Percentiles rank a stretch among this genome's conserved stretches.
Conservation (phyloP, 2,329 filamentous ascomycete species). For the Aureobasidium vineae region DNA sequence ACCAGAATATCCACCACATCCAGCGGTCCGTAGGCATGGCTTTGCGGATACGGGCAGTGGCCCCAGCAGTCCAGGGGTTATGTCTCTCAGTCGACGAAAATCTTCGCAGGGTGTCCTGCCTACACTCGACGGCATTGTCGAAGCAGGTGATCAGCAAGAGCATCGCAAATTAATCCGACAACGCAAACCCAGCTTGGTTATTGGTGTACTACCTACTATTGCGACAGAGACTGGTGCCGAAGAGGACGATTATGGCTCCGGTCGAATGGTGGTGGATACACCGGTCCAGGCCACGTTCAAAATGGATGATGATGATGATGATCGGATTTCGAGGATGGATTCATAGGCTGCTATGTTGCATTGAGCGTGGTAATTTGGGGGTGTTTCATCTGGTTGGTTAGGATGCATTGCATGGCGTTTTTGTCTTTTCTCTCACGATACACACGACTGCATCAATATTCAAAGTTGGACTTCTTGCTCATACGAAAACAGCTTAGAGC, state of each 20-base stretch:
- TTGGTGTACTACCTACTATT: conserved; percentile 1
- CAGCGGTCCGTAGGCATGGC: conserved; percentile 5
- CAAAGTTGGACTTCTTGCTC: background rate
- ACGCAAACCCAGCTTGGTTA: background rate
- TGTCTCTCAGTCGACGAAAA: background rate
- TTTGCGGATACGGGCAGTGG: background rate
- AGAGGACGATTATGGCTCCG: background rate
- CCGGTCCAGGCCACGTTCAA: background rate
- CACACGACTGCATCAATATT: background rate
- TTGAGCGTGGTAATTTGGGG: background rate
- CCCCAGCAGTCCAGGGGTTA: background rate
- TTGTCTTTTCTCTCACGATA: background rate
- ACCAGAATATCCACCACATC: background rate
- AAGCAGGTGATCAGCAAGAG: background rate
- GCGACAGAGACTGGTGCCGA: background rate
- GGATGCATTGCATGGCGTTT: background rate
- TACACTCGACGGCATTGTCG: background rate
- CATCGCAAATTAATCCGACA: background rate
- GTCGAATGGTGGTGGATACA: background rate
- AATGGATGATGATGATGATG: background rate
- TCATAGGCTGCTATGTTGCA: background rate
- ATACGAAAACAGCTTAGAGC: background rate
- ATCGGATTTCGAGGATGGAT: background rate
- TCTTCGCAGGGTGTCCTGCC: background rate
- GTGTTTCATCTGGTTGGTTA: background rate